A percentile compares a stretch with the other conserved stretches of the same genome.
These are phyloP conservation scores for Annulohypoxylon stygium DNA, from an alignment of 495 filamentous ascomycete genomes.

Conservation along the genomic window DNA sequence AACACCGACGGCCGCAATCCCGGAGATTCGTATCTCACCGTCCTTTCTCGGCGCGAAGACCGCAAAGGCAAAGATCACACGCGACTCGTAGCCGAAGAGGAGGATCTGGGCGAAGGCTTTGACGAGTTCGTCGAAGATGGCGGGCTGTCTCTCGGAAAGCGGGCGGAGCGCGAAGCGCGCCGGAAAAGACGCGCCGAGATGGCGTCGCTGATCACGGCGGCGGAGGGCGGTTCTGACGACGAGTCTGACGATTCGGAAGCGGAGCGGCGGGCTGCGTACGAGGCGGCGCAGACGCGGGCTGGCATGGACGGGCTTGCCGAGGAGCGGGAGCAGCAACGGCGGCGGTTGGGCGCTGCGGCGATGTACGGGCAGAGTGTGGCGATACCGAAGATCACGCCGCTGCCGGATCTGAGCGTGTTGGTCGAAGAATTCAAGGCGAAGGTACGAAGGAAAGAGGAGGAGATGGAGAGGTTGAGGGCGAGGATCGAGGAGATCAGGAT, in stretches of 20 bases:
- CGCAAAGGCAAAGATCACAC: constrained; percentile 66
- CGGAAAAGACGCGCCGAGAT: constrained; percentile 78
- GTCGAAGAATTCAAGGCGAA: constrained; percentile 60
- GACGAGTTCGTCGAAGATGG: constrained; percentile 93
- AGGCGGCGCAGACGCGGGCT: constrained; percentile 85
- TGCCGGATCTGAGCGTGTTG: constrained; percentile 67
- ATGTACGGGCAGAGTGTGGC: constrained; percentile 33
- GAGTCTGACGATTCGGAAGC: constrained; percentile 80
- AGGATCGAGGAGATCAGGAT: constrained; percentile 52
- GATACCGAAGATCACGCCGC: constrained; percentile 66
- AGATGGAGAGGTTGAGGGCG: constrained; percentile 47
- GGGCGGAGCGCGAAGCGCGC: constrained; percentile 82
- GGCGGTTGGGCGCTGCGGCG: constrained; percentile 44
- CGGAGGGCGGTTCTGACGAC: constrained; percentile 71
- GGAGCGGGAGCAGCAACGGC: constrained; percentile 53
- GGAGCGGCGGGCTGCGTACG: constrained; percentile 86
- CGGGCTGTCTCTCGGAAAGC: constrained; percentile 79
- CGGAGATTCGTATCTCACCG: constrained; percentile 57
- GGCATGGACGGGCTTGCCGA: constrained; percentile 75
- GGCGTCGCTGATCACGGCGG: constrained; percentile 84
- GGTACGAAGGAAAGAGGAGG: constrained; percentile 53
- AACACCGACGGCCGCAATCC: constrained; percentile 60
- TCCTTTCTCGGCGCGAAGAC: constrained; percentile 62
- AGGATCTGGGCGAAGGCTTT: constrained; percentile 95
- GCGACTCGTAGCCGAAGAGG: constrained; percentile 86